Evolutionary conservation across 2,329 filamentous ascomycete species (phyloP), one percentile per base, ranked within the genome.

Genomic region (Diaporthe citrichinensis): DNA sequence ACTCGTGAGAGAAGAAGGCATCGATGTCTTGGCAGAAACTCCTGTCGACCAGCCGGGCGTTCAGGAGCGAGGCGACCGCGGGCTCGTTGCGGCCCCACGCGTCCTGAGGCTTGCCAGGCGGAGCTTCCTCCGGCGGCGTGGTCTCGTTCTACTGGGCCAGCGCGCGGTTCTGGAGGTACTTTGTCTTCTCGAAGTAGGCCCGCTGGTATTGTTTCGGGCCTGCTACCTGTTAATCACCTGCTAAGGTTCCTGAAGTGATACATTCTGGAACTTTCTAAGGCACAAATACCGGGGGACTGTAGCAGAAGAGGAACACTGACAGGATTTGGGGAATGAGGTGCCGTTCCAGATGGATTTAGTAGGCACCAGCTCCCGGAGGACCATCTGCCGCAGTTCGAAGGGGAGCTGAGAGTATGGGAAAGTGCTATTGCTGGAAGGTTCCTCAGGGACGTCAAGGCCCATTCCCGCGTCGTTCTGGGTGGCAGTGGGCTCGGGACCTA

Each of bases 1-100:
- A 49, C 61, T 67, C 61, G 61, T 67, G 61, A 5, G 59, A 65
- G 25, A 65, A 65, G 25, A 65, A 67, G 61, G 61, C 61, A 20
- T 67, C 41, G 2, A 67, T 49, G 10, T 67, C 61, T 7, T n/a
- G 59, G 15, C 14, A 31, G 59, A 65, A 46, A 39, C 46, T 46
- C 39, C 39, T 46, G 41, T 31, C 25, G 3, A 34, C 59, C 25
- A 65, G 41, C n/a, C 59, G 39, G 25, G 59, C 59, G 59, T 23
- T 65, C 39, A 65, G 59, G 12, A 65, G 59, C 39, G 59, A 65
- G 25, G n/a, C 20, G 12, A 65, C 25, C 8, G 41, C 59, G 1
- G 59, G 25, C 39, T 65, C 59, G 41, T 65, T 65, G 25, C 39
- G 59, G 9, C 59, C 59, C 59, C 25, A 65, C 10, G 41, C 20